phyloP scores from a whole-genome alignment of 306 rosid genomes.

The Acacia melanoxylon region DNA sequence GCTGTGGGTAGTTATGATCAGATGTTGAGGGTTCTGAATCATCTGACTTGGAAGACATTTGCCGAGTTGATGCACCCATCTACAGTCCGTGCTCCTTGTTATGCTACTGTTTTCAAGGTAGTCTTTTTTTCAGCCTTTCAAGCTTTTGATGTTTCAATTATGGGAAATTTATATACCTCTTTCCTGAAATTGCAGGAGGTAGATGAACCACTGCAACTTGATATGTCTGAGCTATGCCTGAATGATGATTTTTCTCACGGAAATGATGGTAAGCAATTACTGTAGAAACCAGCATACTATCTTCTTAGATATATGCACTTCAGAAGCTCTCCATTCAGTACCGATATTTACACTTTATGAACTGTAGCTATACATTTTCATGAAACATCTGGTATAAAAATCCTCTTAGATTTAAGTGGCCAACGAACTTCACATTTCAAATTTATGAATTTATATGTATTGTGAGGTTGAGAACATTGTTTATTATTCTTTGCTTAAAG shows the following conservation, averaged over 20 bases:
- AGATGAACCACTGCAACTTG: slow-evolving; percentile 87
- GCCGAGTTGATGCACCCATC: slow-evolving; percentile 91
- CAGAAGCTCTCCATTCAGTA: not conserved
- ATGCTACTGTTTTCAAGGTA: slow-evolving; percentile 89
- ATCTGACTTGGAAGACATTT: slow-evolving; percentile 95
- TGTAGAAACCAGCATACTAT: not conserved
- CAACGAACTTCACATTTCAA: not conserved
- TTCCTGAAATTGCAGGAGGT: slow-evolving; percentile 67
- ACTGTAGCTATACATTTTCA: not conserved
- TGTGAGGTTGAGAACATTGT: not conserved
- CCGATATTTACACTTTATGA: not conserved
- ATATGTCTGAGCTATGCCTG: slow-evolving; percentile 83
- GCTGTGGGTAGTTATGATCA: slow-evolving; percentile 99
- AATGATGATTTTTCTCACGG: slow-evolving; percentile 72
- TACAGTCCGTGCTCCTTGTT: slow-evolving; percentile 81
- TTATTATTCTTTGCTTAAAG: not conserved
- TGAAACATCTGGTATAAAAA: slow-evolving; percentile 9
- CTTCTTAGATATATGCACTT: slow-evolving; percentile 1
- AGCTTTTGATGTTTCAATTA: slow-evolving; percentile 15
- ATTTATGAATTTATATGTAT: not conserved
- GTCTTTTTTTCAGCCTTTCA: slow-evolving; percentile 27
- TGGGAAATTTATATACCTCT: slow-evolving; percentile 26
- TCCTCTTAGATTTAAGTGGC: not conserved
- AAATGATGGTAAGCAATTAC: slow-evolving; percentile 57
- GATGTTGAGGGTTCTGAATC: slow-evolving; percentile 93